Base-by-base conservation (phyloP, 2,329 filamentous ascomycete species). In the Alternaria burnsii region DNA sequence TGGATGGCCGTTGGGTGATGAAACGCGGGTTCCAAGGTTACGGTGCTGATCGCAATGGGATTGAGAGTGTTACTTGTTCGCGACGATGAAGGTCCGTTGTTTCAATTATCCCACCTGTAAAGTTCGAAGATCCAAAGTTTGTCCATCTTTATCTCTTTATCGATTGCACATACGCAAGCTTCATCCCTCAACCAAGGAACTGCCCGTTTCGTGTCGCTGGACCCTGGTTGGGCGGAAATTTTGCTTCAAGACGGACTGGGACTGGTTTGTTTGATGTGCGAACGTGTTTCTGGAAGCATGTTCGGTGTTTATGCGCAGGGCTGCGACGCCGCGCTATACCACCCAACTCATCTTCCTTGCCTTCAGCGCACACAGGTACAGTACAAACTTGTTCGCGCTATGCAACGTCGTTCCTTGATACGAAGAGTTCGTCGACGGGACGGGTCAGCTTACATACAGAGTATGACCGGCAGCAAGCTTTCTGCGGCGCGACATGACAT, bases 221-320 rank as follows among this genome's bases (percentile, higher is more conserved):
- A 48, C 20, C 40, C 18, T 41, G 40, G 40, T 22, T 41, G 18
- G n/a, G 36, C 36, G 36, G 36, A 40, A 40, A 40, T 40, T 38
- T 22, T 24, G 41, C 26, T 47, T 40, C 18, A 11, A 16, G 28
- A 30, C 24, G 10, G 18, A 44, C 28, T 30, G 22, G 22, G 26
- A 16, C 38, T 52, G 36, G 38, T 12, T 30, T 46, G 34, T 56
- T 56, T 46, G 52, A 52, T 52, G 53, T 32, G 38, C 58, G 24
- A 60, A 60, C 58, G 44, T 47, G 58, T 41, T 60, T 60, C 52
- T 52, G 46, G 58, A 56, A 60, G 46, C 22, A 50, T 30, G 22
- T 36, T 54, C 44, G 52, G 52, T 48, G 18, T 46, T 28, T 34
- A 42, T 38, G 34, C 34, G 30, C 55, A 59, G 52, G 43, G 57